Base-by-base conservation (phyloP, 257 asterid species). In the Ilex asprella region DNA sequence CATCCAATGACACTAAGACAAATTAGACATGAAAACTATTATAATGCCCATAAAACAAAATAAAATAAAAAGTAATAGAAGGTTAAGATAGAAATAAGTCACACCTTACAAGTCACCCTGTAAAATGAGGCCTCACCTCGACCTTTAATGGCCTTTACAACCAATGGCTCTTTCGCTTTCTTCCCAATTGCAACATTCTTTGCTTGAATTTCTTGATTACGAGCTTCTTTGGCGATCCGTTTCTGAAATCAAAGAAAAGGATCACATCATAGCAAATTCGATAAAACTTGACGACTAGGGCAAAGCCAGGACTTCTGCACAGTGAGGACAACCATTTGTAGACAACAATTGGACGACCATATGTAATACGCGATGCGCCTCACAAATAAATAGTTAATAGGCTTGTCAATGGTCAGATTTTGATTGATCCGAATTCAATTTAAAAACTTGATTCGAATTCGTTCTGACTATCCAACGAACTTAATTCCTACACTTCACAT, bases 161-260 rank as follows among this genome's bases (percentile, higher is more conserved):
- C 50, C 53, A 66, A 50, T 64, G 79, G 21, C 55, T 81, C 85
- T 78, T 84, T 89, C 63, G 66, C 78, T 83, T 89, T 89, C 81
- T 83, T 89, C 71, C 97, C 97, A 57, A 74, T 75, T 64, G 89
- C 73, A 60, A 88, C 94, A 83, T 78, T 84, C 78, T 84, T 89
- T 60, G 89, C 91, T 71, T 81, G 91, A 59, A 74, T 66, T 75
- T 89, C 97, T 73, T 82, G 97, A 67, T 72, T 52, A 43, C 89
- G 91, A 55, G 95, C 89, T 81, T 89, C 97, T 84, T 82, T 89
- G 78, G 97, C 97, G 70, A 89, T 94, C 59, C 97, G 76, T 86
- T 83, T 89, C 95, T 89, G 63, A 60, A 73, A 69, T 32, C 54
- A 30, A 72, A 39, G 59, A 61, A 43, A 58, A 64, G 39, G 65